A percentile compares a stretch with the other conserved stretches of the same genome.
Evolutionary conservation across 2,329 filamentous ascomycete genomes (phyloP).

Genomic region (Orbilia brochopaga): DNA sequence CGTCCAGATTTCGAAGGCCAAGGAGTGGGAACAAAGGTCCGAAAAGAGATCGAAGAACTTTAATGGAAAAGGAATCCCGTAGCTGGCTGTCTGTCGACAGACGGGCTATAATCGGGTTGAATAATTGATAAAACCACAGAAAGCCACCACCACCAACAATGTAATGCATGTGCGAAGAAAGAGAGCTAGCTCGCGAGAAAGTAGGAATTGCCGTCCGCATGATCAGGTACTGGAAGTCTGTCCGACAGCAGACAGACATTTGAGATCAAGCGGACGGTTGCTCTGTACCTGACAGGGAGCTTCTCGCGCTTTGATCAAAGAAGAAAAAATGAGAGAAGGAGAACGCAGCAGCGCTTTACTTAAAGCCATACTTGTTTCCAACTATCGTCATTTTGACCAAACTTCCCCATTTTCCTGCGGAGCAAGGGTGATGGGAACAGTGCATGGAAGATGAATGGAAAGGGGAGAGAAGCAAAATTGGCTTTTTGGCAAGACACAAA

Average conservation of each 20-base stretch:
- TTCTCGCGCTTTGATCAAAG: constrained; percentile 23
- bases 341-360: constrained; percentile 41
- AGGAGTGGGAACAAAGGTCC: neutral
- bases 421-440: constrained; percentile 46
- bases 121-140: too few relatives aligned
- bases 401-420: constrained; percentile 45
- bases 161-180: constrained; percentile 6
- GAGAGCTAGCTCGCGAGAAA: constrained; percentile 1
- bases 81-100: neutral
- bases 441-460: constrained; percentile 47
- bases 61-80: constrained; percentile 1
- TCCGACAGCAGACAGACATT: constrained; percentile 16
- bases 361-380: constrained; percentile 25
- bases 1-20: neutral
- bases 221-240: constrained; percentile 38
- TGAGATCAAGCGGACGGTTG: neutral
- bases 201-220: constrained; percentile 21
- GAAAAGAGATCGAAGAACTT: neutral
- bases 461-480: constrained; percentile 38
- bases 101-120: too few relatives aligned
- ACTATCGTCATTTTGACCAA: constrained; percentile 45
- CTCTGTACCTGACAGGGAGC: constrained; percentile 46
- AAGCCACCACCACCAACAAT: neutral
- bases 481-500: constrained; percentile 5
- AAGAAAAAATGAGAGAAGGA: neutral